phyloP scores from a whole-genome alignment of 495 filamentous ascomycete species.

The Sphaerosporella brunnea region DNA sequence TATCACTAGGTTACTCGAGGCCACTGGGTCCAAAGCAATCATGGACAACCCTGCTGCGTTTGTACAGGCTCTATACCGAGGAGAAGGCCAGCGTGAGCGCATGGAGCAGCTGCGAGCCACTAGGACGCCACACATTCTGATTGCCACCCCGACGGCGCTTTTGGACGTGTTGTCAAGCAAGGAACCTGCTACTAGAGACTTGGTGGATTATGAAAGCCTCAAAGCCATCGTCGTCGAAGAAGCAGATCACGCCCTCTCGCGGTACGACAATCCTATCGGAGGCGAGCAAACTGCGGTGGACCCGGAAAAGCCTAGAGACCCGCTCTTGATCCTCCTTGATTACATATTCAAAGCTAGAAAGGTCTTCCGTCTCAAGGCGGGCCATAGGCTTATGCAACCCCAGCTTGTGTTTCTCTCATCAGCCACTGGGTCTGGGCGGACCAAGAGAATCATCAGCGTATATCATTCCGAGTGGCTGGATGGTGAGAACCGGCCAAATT shows the following conservation, averaged over 20 bases:
- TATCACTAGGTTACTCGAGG: conserved; percentile 13
- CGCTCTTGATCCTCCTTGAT: conserved; percentile 20
- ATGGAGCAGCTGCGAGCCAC: conserved; percentile 7
- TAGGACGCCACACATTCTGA: conserved; percentile 22
- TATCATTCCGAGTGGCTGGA: conserved; percentile 15
- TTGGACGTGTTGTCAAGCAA: conserved; percentile 17
- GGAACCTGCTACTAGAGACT: conserved; percentile 5
- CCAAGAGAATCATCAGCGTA: conserved; percentile 9
- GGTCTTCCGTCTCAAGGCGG: not conserved
- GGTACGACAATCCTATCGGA: not conserved
- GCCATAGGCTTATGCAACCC: conserved; percentile 8
- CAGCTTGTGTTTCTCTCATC: conserved; percentile 19
- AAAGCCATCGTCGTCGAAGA: conserved; percentile 22
- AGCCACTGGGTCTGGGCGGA: conserved; percentile 9
- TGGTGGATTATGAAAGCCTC: conserved; percentile 17
- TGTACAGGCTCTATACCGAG: conserved; percentile 19
- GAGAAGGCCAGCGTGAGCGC: conserved; percentile 7
- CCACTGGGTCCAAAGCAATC: conserved; percentile 12
- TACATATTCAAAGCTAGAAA: conserved; percentile 15
- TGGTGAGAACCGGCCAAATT: conserved; percentile 1
- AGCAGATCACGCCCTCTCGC: conserved; percentile 13
- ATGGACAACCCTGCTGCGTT: conserved; percentile 8
- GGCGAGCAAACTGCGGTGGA: not conserved
- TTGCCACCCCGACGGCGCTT: conserved; percentile 15
- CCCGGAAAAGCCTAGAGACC: conserved; percentile 2